phyloP scores from a whole-genome alignment of 2,329 filamentous ascomycete genomes.

The Penicillium sp. region DNA sequence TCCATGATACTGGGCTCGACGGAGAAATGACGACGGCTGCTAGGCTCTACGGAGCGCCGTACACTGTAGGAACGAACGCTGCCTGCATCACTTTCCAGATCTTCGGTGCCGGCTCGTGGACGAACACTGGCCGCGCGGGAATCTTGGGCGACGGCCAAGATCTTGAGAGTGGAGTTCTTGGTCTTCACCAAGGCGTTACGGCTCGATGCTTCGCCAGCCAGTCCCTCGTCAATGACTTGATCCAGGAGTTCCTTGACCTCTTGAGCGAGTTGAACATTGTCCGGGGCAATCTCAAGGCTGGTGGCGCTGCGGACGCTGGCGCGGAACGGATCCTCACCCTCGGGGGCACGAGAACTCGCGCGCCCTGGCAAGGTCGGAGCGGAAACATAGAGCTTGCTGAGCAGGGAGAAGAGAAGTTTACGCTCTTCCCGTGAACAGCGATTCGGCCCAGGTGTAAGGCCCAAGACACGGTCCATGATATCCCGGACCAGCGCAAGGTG shows the following conservation, averaged over 20 bases:
- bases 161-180: conserved; percentile 40
- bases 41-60: conserved; percentile 28
- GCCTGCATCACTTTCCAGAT: conserved; percentile 25
- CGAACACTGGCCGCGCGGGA: conserved; percentile 27
- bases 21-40: conserved; percentile 23
- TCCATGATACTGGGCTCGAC: conserved; percentile 37
- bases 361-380: conserved; percentile 50
- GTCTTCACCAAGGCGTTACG: conserved; percentile 43
- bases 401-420: conserved; percentile 69
- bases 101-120: conserved; percentile 29
- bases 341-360: conserved; percentile 37
- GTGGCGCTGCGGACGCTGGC: conserved; percentile 41
- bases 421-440: conserved; percentile 64
- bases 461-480: conserved; percentile 67
- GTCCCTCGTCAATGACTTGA: conserved; percentile 48
- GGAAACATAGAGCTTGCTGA: conserved; percentile 76
- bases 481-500: conserved; percentile 73
- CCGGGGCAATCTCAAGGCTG: conserved; percentile 45
- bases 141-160: conserved; percentile 46
- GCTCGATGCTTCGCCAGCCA: conserved; percentile 38
- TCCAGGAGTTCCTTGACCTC: conserved; percentile 53
- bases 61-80: conserved; percentile 27
- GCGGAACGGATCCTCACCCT: conserved; percentile 59
- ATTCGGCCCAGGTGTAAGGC: conserved; percentile 33
- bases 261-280: conserved; percentile 49